Evolutionary conservation across 2,329 filamentous ascomycete species (phyloP).

Genomic region (Paradendryphiella salina): DNA sequence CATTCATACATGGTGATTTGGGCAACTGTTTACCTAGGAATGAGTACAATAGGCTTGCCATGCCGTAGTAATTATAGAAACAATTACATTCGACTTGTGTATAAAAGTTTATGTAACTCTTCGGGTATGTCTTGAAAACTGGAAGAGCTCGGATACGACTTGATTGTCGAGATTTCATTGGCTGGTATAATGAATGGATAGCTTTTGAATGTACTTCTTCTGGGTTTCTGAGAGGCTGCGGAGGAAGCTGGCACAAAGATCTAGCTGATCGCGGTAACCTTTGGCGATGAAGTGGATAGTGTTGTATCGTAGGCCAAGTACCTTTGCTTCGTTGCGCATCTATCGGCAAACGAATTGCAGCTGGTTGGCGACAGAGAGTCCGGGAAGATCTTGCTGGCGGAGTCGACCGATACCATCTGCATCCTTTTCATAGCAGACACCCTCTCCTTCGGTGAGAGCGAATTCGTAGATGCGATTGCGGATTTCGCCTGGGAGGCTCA

Average conservation of each 20-base stretch:
- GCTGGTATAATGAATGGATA: too few species aligned
- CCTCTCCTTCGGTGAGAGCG: neutral
- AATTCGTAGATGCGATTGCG: conserved; percentile 5
- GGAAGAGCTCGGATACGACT: neutral
- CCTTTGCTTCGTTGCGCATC: neutral
- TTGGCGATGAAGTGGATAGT: neutral
- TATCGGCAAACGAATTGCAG: neutral
- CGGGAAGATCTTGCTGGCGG: neutral
- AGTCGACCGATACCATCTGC: neutral
- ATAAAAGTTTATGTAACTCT: too few species aligned
- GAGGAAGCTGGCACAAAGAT: neutral
- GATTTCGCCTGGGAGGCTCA: conserved; percentile 4
- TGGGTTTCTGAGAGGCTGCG: neutral
- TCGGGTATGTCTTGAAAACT: neutral
- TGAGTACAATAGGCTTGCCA: too few species aligned
- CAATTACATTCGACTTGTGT: too few species aligned
- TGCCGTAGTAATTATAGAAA: too few species aligned
- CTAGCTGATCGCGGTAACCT: neutral
- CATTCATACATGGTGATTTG: too few species aligned
- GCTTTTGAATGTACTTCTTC: neutral
- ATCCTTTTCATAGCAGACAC: neutral
- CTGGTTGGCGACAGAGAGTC: neutral
- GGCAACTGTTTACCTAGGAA: too few species aligned
- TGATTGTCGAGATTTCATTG: neutral
- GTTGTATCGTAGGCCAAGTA: neutral